Conservation (phyloP, 495 filamentous ascomycete genomes). For the Daldinia concentrica region DNA sequence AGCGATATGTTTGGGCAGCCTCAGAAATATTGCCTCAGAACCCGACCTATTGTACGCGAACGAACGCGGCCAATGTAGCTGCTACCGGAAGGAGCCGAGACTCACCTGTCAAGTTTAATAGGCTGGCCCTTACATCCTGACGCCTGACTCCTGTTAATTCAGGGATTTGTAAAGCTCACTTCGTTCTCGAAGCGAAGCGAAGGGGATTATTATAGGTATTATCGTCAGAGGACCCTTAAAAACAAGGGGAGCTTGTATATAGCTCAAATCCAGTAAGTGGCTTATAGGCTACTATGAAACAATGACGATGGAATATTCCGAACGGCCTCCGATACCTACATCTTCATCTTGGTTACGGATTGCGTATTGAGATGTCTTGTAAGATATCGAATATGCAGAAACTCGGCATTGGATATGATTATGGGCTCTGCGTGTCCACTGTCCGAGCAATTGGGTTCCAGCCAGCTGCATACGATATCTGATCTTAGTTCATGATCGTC, state of each 20-base stretch:
- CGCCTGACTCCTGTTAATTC: neutral
- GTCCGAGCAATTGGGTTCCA: constrained; percentile 33
- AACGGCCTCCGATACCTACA: neutral
- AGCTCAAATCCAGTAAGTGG: constrained; percentile 13
- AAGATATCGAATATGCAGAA: constrained; percentile 5
- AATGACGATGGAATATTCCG: constrained; percentile 21
- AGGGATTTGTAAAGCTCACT: constrained; percentile 14
- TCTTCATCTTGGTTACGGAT: neutral
- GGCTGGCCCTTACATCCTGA: constrained; percentile 27
- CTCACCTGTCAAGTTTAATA: constrained; percentile 33
- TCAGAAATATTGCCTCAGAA: constrained; percentile 16
- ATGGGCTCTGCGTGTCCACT: constrained; percentile 24
- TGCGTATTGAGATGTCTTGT: constrained; percentile 6
- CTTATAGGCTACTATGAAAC: constrained; percentile 13
- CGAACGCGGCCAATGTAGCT: constrained; percentile 19
- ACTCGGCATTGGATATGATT: constrained; percentile 3
- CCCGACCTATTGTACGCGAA: constrained; percentile 25
- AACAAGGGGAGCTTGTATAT: constrained; percentile 29
- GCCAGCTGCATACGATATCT: constrained; percentile 33
- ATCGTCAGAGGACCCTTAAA: constrained; percentile 24
- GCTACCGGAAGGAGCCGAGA: constrained; percentile 25
- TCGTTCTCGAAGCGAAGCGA: constrained; percentile 25
- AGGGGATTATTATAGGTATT: constrained; percentile 9
- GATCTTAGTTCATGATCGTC: constrained; percentile 27
- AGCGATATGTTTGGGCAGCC: constrained; percentile 25